Percentiles rank a stretch among this genome's conserved stretches.
phyloP scores from a whole-genome alignment of 2,329 filamentous ascomycete genomes.

The Davidsoniella australis region DNA sequence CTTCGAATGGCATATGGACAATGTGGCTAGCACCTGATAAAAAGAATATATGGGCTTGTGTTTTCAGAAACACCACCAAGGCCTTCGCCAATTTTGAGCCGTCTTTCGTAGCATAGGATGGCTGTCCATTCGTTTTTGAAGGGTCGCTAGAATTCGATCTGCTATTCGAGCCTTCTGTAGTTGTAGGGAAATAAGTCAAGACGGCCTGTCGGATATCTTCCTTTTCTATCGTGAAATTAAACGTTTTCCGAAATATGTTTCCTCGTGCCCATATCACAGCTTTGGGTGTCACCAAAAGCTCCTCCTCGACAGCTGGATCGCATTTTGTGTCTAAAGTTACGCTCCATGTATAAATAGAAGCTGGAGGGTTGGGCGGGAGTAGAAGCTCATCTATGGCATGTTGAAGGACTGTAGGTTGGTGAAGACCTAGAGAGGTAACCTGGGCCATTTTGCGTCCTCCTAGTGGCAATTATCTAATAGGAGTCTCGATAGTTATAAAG shows the following conservation, averaged over 20 bases:
- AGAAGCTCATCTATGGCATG: conserved; percentile 71
- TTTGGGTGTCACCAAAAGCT: conserved; percentile 57
- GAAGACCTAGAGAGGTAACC: conserved; percentile 77
- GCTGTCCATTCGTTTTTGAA: too few species aligned
- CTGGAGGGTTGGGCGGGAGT: conserved; percentile 47
- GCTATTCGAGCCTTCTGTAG: not conserved
- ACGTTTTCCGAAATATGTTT: conserved; percentile 67
- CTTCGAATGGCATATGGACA: conserved; percentile 85
- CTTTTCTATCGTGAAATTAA: conserved; percentile 72
- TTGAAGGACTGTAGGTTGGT: conserved; percentile 68
- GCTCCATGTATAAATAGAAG: conserved; percentile 60
- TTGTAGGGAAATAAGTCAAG: conserved; percentile 57
- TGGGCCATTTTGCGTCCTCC: conserved; percentile 52
- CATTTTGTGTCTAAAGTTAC: conserved; percentile 24
- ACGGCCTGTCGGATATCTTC: conserved; percentile 76
- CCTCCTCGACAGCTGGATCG: conserved; percentile 45
- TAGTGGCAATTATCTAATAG: too few species aligned
- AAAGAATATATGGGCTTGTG: conserved; percentile 87
- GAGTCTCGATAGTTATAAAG: too few species aligned
- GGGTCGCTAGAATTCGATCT: not conserved
- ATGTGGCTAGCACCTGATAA: conserved; percentile 76
- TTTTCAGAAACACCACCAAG: conserved; percentile 78
- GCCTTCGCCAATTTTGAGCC: conserved; percentile 30
- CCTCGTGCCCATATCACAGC: conserved; percentile 83
- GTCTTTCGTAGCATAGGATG: not conserved